phyloP scores from a whole-genome alignment of 371 early-diverging fungal genomes.

The Lichtheimia ramosa region DNA sequence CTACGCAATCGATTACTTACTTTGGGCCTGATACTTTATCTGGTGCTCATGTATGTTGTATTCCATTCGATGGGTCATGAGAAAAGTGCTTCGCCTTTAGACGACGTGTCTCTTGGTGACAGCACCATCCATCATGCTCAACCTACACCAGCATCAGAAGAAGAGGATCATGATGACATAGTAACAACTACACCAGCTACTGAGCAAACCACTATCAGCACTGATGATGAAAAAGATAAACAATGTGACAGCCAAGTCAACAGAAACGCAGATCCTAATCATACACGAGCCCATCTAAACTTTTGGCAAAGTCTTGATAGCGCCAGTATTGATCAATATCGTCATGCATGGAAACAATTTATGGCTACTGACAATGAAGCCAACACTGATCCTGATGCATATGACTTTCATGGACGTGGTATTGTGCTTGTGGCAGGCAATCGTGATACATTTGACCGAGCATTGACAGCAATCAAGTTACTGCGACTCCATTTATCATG shows the following conservation, averaged over 20 bases:
- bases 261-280: slow-evolving; percentile 41
- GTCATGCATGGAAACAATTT: slow-evolving; percentile 33
- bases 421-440: slow-evolving; percentile 47
- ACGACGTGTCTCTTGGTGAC: too few species aligned
- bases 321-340: slow-evolving; percentile 16
- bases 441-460: slow-evolving; percentile 36
- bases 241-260: background rate
- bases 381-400: background rate
- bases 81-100: too few species aligned
- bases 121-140: too few species aligned
- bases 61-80: too few species aligned
- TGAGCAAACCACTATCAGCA: too few species aligned
- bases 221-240: too few species aligned
- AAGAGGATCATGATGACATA: too few species aligned
- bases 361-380: slow-evolving; percentile 4
- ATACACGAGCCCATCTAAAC: slow-evolving; percentile 32
- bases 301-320: slow-evolving; percentile 29
- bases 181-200: too few species aligned
- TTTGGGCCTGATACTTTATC: too few species aligned
- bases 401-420: slow-evolving; percentile 20
- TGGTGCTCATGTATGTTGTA: too few species aligned
- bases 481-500: slow-evolving; percentile 24
- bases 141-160: too few species aligned
- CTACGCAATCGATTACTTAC: too few species aligned
- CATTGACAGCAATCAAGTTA: slow-evolving; percentile 29